Evolutionary conservation across 225 moss, liverwort and hornwort genomes (phyloP).

Genomic region (Asterella californica): DNA sequence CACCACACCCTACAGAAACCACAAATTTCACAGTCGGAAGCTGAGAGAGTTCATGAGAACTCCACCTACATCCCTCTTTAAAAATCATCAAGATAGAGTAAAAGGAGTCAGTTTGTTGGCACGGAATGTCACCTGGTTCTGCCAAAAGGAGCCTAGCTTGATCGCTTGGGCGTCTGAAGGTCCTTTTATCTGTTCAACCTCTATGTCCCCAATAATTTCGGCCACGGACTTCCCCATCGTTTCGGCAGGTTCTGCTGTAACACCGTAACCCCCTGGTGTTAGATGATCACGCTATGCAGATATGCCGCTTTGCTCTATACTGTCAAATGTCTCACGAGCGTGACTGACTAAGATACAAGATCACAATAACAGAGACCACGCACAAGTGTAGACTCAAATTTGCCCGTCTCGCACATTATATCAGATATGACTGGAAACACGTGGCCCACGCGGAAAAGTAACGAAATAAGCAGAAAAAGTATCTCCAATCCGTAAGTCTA

Average conservation of each 20-base stretch:
- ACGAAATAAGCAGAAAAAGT: no score
- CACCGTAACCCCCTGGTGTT: not conserved
- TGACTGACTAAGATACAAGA: not conserved
- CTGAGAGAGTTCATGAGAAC: not conserved
- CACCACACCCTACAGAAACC: conserved; percentile 64
- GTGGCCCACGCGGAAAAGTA: no score
- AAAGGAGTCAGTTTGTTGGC: not conserved
- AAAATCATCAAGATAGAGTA: not conserved
- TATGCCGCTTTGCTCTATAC: not conserved
- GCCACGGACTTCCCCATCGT: conserved; percentile 43
- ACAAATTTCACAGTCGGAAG: not conserved
- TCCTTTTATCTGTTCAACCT: conserved; percentile 71
- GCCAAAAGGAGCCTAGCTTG: conserved; percentile 65
- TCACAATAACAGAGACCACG: not conserved
- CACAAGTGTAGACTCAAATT: not conserved
- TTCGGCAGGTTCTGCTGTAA: not conserved
- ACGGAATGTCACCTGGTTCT: conserved; percentile 58
- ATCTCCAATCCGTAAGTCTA: no score
- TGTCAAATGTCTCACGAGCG: not conserved
- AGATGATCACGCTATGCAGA: not conserved
- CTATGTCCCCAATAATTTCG: conserved; percentile 67
- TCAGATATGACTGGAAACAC: not conserved
- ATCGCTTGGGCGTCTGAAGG: conserved; percentile 47
- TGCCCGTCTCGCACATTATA: not conserved
- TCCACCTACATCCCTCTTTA: not conserved